Evolutionary conservation across 139 green algal species (phyloP), one percentile per base, ranked within the genome.

Genomic region (Picochlorum sp.): DNA sequence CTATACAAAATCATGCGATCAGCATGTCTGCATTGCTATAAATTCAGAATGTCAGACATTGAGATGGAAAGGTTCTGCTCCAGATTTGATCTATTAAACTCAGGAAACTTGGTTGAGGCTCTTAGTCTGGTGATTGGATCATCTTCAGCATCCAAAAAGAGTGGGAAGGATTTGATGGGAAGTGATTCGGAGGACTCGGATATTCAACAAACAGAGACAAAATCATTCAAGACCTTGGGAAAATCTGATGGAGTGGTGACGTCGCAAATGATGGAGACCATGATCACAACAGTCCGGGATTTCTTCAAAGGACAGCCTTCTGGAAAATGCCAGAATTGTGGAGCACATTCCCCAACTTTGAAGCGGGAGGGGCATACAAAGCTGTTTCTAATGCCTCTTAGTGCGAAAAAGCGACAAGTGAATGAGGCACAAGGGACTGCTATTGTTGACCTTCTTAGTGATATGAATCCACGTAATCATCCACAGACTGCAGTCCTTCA

Each of bases 21-120:
- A 71, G 87, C 81, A 13, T 98, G 92, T 81, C 67, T 92, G 46
- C 65, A 92, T 86, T 98, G 92, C 82, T 87, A 88, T 81, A 75
- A 84, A 45, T 85, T 98, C 57, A 88, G 88, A 47, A 86, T 94
- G 82, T 62, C 61, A 11, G 61, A 72, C 1, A 64, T 68, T 6
- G 77, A 89, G 73, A 83, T 95, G 65, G 60, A 69, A 49, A 49
- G 57, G 34, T 78, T 74, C 47, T 16, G 69, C 8, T 51, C 45
- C 20, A 56, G 62, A 20, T 59, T 80, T 57, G 47, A 70, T 41
- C 64, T 80, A 44, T 69, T 89, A 20, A 44, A 52, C n/a, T 28
- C 69, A 57, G 83, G 83, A 0, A 46, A 70, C n/a, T 65, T 90
- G 37, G 69, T 77, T 6, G 75, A 80, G n/a, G 85, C 76, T 0